Conservation (phyloP, 2,329 filamentous ascomycete genomes). For the Ceratocystis huliohia region DNA sequence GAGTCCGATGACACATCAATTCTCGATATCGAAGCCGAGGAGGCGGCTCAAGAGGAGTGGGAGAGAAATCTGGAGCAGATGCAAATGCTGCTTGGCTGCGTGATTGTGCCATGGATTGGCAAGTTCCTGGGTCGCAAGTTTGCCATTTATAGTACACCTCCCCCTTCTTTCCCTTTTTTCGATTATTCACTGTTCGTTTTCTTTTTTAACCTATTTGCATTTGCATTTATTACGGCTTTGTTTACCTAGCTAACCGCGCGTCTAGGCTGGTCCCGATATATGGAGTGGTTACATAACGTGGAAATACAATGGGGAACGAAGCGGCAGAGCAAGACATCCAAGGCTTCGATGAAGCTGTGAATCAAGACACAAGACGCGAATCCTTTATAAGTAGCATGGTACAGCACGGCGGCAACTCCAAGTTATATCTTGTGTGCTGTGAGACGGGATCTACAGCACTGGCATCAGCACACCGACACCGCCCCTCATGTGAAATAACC, state of each 20-base stretch:
- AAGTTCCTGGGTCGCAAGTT: conserved; percentile 93
- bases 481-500: neutral
- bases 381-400: too few species aligned
- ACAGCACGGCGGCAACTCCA: neutral
- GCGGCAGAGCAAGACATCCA: conserved; percentile 48
- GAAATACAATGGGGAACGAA: conserved; percentile 56
- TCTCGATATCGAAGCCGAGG: conserved; percentile 46
- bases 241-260: neutral
- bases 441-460: conserved; percentile 12
- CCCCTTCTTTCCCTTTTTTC: too few species aligned
- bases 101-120: conserved; percentile 81
- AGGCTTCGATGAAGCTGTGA: conserved; percentile 29
- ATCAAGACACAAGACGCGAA: neutral
- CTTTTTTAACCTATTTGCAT: neutral
- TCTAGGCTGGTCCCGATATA: conserved; percentile 75
- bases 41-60: conserved; percentile 91
- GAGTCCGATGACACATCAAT: conserved; percentile 38
- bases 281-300: conserved; percentile 83
- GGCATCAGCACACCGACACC: neutral
- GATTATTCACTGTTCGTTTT: neutral
- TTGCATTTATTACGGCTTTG: neutral
- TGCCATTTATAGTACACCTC: conserved; percentile 77
- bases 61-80: conserved; percentile 86
- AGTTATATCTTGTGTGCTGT: neutral
- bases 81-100: conserved; percentile 85